A percentile compares a stretch with the other conserved stretches of the same genome.
Evolutionary conservation across 1,284 basidiomycete genomes (phyloP).

Genomic region (Irpex rosettiformis): DNA sequence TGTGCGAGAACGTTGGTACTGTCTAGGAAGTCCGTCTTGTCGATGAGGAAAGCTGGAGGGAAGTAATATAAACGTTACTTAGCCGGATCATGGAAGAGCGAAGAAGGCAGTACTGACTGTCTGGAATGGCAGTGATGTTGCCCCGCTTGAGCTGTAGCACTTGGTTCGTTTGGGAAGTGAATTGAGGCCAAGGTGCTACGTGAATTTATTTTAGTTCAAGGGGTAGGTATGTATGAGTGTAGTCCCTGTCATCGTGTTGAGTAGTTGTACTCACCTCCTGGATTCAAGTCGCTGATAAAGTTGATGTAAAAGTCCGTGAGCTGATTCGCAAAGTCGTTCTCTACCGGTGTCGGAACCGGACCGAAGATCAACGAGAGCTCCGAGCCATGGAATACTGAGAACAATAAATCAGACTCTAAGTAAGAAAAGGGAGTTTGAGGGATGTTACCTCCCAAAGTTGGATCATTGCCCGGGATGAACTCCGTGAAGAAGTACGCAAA

Average conservation of each 20-base stretch:
- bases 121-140: constrained; percentile 47
- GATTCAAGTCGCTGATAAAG: constrained; percentile 50
- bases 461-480: constrained; percentile 43
- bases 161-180: constrained; percentile 28
- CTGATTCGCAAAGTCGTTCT: constrained; percentile 42
- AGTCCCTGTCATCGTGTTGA: not conserved
- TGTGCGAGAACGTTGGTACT: constrained; percentile 37
- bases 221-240: not conserved
- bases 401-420: not conserved
- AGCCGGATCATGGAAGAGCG: not conserved
- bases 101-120: constrained; percentile 35
- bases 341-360: constrained; percentile 38
- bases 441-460: constrained; percentile 35
- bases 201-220: not conserved
- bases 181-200: constrained; percentile 43
- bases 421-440: not conserved
- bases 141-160: constrained; percentile 46
- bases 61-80: not conserved
- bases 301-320: constrained; percentile 51
- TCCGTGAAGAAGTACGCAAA: constrained; percentile 55
- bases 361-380: constrained; percentile 49
- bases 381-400: constrained; percentile 45
- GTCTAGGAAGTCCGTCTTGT: constrained; percentile 41
- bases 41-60: constrained; percentile 37
- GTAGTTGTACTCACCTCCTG: constrained; percentile 42